Base-by-base conservation (phyloP, 306 rosid genomes). In the Mimosa bimucronata region DNA sequence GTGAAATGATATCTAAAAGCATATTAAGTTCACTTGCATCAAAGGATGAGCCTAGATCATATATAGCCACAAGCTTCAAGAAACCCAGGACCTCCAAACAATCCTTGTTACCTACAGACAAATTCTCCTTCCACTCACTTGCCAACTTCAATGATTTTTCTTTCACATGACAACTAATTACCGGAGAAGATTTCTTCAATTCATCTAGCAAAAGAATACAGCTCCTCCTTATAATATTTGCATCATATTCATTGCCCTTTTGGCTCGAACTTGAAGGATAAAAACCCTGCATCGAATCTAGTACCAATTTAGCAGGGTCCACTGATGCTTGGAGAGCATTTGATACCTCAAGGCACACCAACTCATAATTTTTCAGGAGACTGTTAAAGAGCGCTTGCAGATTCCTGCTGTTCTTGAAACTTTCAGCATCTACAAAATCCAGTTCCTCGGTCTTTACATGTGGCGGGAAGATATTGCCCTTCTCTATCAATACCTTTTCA, bases 241-340 rank as follows among this genome's bases (percentile, higher is more conserved):
- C 53, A 34, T 86, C 85, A 48, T 68, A 69, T 23, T 74, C 81
- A 70, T 18, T 26, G 44, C 76, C 71, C 42, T 60, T 77, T n/a
- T 41, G 57, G 70, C 67, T 73, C 2, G 40, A 30, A 58, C 70
- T 48, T 18, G 81, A 60, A 79, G 89, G 78, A 74, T 80, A 84
- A 73, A 88, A 88, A 29, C 81, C 88, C n/a, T 55, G 76, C 70
- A 89, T 73, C 13, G 79, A 86, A 70, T 87, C 87, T 50, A 87
- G 79, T 62, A 87, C 92, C 82, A 83, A 78, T 77, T 65, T 87
- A 3, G 76, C 86, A 12, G 89, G 89, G 53, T 85, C 76, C 0
- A 66, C 31, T 7, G 88, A 88, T 6, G 72, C 46, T 74, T 26
- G 74, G 40, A 90, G 89, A 76, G 78, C 57, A 10, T 28, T n/a